These are phyloP conservation scores for Penicillium coffeae DNA, from an alignment of 495 filamentous ascomycete species.

Conservation along the genomic window DNA sequence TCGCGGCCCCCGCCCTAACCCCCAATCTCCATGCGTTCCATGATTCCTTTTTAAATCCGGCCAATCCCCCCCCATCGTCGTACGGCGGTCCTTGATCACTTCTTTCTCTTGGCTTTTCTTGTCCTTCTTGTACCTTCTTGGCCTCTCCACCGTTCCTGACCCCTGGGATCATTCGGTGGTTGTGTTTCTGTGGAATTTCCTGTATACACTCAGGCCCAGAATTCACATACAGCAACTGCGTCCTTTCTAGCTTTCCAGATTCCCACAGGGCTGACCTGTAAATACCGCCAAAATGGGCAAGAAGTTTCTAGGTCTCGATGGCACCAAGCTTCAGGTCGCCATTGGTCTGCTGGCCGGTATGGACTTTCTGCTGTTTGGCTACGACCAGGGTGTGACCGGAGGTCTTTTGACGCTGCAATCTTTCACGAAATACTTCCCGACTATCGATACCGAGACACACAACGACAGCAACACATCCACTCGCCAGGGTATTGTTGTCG, in stretches of 20 bases:
- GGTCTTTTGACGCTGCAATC: conserved; percentile 53
- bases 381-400: conserved; percentile 59
- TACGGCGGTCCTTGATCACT: conserved; percentile 3
- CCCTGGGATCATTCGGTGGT: not conserved
- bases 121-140: conserved; percentile 3
- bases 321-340: conserved; percentile 61
- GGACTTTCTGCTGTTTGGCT: conserved; percentile 63
- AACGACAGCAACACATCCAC: conserved; percentile 36
- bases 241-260: not conserved
- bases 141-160: not conserved
- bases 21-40: not conserved
- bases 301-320: conserved; percentile 61
- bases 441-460: conserved; percentile 45
- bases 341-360: conserved; percentile 66
- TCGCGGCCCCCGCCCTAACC: not conserved
- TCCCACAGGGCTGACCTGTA: not conserved
- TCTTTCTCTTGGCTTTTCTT: not conserved
- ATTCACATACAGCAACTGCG: too few species aligned
- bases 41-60: conserved; percentile 18
- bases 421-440: conserved; percentile 53
- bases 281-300: conserved; percentile 19
- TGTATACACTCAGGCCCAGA: too few species aligned
- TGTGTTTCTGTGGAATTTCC: not conserved
- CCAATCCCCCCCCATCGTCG: conserved; percentile 9
- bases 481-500: conserved; percentile 60